phyloP scores from a whole-genome alignment of 2,329 filamentous ascomycete genomes.

The Pseudophaeomoniella oleicola region DNA sequence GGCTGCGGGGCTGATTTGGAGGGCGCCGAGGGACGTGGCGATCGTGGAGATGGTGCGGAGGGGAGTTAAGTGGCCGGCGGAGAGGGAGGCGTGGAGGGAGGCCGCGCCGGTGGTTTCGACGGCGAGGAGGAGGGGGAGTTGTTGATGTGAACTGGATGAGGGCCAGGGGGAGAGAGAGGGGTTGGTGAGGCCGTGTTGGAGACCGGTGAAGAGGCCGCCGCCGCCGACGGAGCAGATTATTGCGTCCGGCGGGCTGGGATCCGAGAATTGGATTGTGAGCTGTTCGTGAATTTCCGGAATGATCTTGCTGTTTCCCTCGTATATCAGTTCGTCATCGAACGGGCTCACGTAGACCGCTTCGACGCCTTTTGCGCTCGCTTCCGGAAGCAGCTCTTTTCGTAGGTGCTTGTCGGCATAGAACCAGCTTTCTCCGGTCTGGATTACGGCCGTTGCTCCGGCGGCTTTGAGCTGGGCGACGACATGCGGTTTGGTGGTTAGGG shows the following conservation, averaged over 20 bases:
- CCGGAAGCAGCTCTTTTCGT: constrained; percentile 15
- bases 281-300: constrained; percentile 28
- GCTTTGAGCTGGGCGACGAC: constrained; percentile 59
- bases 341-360: constrained; percentile 34
- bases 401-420: constrained; percentile 55
- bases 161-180: constrained; percentile 7
- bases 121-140: no score
- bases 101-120: constrained; percentile 65
- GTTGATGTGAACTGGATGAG: constrained; percentile 20
- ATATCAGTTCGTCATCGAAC: constrained; percentile 29
- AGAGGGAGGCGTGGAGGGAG: constrained; percentile 49
- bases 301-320: constrained; percentile 30
- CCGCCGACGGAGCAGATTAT: constrained; percentile 70
- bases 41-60: constrained; percentile 59
- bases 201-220: constrained; percentile 63
- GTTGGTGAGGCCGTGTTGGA: constrained; percentile 51
- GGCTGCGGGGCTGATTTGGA: constrained; percentile 51
- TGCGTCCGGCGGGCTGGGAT: constrained; percentile 39
- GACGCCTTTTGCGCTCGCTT: constrained; percentile 15
- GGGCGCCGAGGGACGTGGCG: constrained; percentile 61
- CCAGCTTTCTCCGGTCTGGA: constrained; percentile 55
- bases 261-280: constrained; percentile 15
- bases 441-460: constrained; percentile 50
- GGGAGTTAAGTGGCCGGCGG: constrained; percentile 40
- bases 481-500: constrained; percentile 45